Evolutionary conservation across 768 basidiomycete genomes (phyloP).

Genomic region (Tricholoma bakamatsutake): DNA sequence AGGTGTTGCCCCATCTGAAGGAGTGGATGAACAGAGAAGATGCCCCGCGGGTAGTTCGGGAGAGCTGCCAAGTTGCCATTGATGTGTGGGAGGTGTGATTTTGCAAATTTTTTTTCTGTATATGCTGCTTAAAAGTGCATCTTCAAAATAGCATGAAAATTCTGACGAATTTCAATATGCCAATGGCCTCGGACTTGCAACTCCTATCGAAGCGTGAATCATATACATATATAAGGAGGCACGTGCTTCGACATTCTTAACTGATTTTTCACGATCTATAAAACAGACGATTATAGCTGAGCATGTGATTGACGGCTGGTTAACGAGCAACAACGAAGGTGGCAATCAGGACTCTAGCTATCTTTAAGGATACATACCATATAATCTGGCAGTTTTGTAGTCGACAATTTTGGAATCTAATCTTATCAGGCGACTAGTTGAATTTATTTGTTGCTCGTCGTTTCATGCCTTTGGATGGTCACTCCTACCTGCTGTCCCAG

Average conservation of each 20-base stretch:
- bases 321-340: background rate
- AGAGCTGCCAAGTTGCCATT: constrained; percentile 94
- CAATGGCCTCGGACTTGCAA: constrained; percentile 26
- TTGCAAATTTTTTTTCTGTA: constrained; percentile 6
- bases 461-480: constrained; percentile 63
- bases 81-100: constrained; percentile 90
- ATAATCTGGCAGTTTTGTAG: background rate
- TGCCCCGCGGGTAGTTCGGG: constrained; percentile 83
- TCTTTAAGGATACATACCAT: background rate
- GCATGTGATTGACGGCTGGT: no score
- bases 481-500: constrained; percentile 68
- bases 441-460: background rate
- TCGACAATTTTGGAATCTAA: background rate
- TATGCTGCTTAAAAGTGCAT: background rate
- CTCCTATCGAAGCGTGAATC: constrained; percentile 5
- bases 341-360: background rate
- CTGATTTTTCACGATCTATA: background rate
- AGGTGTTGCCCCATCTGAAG: constrained; percentile 80
- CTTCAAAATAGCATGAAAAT: constrained; percentile 58
- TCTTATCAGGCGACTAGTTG: background rate
- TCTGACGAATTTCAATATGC: constrained; percentile 81
- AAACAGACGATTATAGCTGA: no score
- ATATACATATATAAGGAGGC: background rate
- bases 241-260: background rate
- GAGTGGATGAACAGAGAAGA: constrained; percentile 80